These are phyloP conservation scores for Nissolia schottii DNA, from an alignment of 306 rosid species.

Conservation along the genomic window DNA sequence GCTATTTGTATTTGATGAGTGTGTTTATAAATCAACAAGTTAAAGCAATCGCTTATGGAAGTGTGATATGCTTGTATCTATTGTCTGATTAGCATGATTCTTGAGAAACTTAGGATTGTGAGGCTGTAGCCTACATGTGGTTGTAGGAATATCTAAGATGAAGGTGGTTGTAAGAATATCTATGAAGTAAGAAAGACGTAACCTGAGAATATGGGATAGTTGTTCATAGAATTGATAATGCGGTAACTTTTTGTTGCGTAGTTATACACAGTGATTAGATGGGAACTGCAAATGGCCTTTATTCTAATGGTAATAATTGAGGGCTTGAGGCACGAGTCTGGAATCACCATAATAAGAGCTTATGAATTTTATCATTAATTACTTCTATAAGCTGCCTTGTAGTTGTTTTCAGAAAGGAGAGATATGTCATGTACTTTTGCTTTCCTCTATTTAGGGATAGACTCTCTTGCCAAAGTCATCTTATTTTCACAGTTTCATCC, in stretches of 20 bases:
- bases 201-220: not conserved
- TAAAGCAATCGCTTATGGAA: not conserved
- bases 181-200: not conserved
- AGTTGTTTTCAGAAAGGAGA: not conserved
- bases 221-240: not conserved
- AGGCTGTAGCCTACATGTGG: not conserved
- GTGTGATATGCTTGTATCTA: not conserved
- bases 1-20: not conserved
- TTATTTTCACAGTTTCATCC: not conserved
- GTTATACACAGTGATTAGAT: not conserved
- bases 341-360: not conserved
- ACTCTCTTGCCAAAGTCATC: not conserved
- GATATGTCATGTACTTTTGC: not conserved
- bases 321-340: not conserved
- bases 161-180: not conserved
- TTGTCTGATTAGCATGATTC: not conserved
- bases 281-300: not conserved
- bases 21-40: not conserved
- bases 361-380: not conserved
- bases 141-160: not conserved
- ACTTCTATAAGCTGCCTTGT: not conserved
- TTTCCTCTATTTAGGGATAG: not conserved
- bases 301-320: not conserved
- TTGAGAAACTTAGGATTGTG: not conserved
- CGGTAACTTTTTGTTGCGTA: not conserved